Conservation (phyloP, 176 grass and related monocot genomes). For the Oryza glumipatula region DNA sequence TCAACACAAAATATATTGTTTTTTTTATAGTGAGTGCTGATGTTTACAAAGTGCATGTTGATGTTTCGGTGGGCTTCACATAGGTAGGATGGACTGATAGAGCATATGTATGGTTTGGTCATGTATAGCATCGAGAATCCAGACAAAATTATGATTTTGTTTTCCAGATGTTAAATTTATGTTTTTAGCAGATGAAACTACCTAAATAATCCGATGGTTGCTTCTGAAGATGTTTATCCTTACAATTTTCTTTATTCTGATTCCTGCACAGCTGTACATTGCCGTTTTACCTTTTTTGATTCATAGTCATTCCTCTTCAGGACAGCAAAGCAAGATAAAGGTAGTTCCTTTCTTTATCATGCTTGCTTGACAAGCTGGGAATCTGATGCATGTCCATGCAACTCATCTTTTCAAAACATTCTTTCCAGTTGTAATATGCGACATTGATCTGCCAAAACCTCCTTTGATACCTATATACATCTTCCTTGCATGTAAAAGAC, state of each 20-base stretch:
- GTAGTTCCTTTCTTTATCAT: conserved; percentile 43
- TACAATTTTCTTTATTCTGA: neutral
- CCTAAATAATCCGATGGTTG: neutral
- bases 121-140: neutral
- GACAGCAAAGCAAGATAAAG: conserved; percentile 48
- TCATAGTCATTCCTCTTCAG: conserved; percentile 8
- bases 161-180: conserved; percentile 4
- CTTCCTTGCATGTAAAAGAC: conserved; percentile 26
- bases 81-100: neutral
- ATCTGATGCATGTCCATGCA: conserved; percentile 43
- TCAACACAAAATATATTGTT: neutral
- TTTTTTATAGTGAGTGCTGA: conserved; percentile 18
- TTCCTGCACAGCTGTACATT: conserved; percentile 8
- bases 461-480: conserved; percentile 14
- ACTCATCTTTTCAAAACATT: conserved; percentile 31
- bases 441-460: conserved; percentile 2
- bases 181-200: neutral
- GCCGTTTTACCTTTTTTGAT: neutral
- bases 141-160: neutral
- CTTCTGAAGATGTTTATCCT: conserved; percentile 4
- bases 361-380: conserved; percentile 54
- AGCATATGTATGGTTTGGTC: neutral
- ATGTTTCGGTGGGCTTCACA: neutral
- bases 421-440: conserved; percentile 17
- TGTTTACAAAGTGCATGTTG: neutral